These are phyloP conservation scores for Diaporthe batatas DNA, from an alignment of 2,329 filamentous ascomycete genomes.

Conservation along the genomic window DNA sequence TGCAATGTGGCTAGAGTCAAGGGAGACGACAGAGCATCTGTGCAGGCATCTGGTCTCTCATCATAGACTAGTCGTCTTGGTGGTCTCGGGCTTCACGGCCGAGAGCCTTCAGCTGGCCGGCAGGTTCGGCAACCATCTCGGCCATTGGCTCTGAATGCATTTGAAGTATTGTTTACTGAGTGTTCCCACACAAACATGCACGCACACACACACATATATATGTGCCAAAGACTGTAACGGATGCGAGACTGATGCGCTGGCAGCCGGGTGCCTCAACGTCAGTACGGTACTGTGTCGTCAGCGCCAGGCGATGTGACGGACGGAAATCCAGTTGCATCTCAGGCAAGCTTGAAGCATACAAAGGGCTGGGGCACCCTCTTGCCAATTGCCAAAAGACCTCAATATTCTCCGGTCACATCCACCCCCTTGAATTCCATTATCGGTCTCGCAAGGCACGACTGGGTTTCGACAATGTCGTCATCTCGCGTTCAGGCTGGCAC, in stretches of 20 bases:
- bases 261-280: constrained; percentile 11
- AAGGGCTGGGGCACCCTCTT: background rate
- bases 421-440: too few species aligned
- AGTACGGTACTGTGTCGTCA: background rate
- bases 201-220: too few species aligned
- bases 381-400: background rate
- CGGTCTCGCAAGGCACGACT: background rate
- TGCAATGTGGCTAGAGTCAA: background rate
- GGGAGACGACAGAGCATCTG: background rate
- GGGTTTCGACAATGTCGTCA: constrained; percentile 32
- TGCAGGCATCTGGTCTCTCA: background rate
- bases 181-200: background rate
- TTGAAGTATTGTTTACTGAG: background rate
- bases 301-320: background rate
- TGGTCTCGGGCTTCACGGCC: background rate
- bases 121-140: constrained; percentile 8
- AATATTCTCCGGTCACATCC: background rate
- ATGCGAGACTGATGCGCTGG: constrained; percentile 7
- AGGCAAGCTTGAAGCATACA: background rate
- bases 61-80: background rate
- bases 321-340: background rate
- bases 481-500: constrained; percentile 25
- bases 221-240: background rate
- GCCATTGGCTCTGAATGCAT: background rate
- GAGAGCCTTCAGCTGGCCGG: background rate